phyloP scores from a whole-genome alignment of 495 filamentous ascomycete genomes.

The Aspergillus campestris region DNA sequence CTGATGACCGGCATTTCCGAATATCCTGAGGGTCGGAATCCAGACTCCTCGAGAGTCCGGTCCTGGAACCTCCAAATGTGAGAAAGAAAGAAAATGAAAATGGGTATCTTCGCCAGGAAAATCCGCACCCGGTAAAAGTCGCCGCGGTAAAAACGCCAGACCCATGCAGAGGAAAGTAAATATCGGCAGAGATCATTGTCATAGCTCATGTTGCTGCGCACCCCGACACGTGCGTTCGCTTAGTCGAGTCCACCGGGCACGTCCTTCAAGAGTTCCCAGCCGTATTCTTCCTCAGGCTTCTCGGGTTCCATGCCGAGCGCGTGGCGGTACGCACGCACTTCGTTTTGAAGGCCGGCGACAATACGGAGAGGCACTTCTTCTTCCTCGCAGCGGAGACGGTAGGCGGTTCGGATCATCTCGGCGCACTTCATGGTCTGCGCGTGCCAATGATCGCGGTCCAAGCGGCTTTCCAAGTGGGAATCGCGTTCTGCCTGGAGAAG shows the following conservation, averaged over 20 bases:
- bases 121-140: neutral
- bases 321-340: constrained; percentile 45
- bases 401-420: constrained; percentile 45
- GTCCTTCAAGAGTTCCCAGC: constrained; percentile 45
- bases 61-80: constrained; percentile 8
- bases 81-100: constrained; percentile 7
- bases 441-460: constrained; percentile 61
- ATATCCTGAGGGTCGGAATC: constrained; percentile 2
- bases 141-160: neutral
- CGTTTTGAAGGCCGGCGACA: constrained; percentile 44
- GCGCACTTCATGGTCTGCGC: constrained; percentile 44
- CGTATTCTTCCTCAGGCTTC: constrained; percentile 44
- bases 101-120: constrained; percentile 4
- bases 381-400: constrained; percentile 42
- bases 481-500: constrained; percentile 51
- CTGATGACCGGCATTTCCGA: constrained; percentile 4
- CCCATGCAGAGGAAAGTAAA: too few relatives aligned
- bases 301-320: constrained; percentile 46
- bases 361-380: constrained; percentile 40
- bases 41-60: neutral
- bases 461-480: constrained; percentile 45
- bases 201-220: neutral
- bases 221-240: neutral
- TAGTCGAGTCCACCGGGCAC: constrained; percentile 28
- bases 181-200: neutral